phyloP scores from a whole-genome alignment of 352 stramenopile species.

The Globisporangium apiculatum region DNA sequence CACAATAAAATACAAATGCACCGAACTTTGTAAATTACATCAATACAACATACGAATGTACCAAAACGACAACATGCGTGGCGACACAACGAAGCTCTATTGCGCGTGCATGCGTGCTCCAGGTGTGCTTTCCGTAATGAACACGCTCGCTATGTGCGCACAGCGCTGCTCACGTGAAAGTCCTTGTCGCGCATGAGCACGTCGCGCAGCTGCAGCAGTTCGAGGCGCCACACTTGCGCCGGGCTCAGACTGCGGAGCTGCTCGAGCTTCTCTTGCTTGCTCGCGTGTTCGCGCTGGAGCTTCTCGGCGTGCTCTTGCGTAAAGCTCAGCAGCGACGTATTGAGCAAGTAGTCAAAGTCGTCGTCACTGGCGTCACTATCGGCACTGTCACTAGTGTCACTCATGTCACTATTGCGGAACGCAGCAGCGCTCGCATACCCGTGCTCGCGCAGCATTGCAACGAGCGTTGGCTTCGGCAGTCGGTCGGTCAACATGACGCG shows the following conservation, averaged over 20 bases:
- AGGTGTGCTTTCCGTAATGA: too few species aligned
- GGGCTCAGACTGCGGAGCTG: conserved; percentile 80
- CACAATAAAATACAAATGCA: too few species aligned
- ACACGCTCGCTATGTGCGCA: too few species aligned
- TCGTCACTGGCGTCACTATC: conserved; percentile 17
- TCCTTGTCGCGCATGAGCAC: conserved; percentile 63
- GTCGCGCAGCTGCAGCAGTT: conserved; percentile 50
- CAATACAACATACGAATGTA: too few species aligned
- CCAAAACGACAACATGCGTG: too few species aligned
- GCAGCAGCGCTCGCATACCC: conserved; percentile 40
- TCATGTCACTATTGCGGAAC: conserved; percentile 21
- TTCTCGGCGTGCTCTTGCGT: conserved; percentile 94
- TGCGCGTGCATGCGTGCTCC: too few species aligned
- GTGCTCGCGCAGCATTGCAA: conserved; percentile 40
- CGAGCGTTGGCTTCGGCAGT: conserved; percentile 52
- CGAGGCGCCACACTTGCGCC: conserved; percentile 83
- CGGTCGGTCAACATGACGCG: conserved; percentile 83
- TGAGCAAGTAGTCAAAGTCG: conserved; percentile 97
- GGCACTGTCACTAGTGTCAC: conserved; percentile 20
- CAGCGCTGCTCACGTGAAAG: conserved; percentile 20
- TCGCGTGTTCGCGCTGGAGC: conserved; percentile 86
- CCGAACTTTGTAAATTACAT: too few species aligned
- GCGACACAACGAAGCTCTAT: too few species aligned
- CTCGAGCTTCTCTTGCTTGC: conserved; percentile 86
- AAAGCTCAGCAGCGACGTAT: conserved; percentile 97